A percentile compares a stretch with the other conserved stretches of the same genome.
These are phyloP conservation scores for Arthroderma sp. DNA, from an alignment of 2,329 filamentous ascomycete genomes.

Conservation along the genomic window DNA sequence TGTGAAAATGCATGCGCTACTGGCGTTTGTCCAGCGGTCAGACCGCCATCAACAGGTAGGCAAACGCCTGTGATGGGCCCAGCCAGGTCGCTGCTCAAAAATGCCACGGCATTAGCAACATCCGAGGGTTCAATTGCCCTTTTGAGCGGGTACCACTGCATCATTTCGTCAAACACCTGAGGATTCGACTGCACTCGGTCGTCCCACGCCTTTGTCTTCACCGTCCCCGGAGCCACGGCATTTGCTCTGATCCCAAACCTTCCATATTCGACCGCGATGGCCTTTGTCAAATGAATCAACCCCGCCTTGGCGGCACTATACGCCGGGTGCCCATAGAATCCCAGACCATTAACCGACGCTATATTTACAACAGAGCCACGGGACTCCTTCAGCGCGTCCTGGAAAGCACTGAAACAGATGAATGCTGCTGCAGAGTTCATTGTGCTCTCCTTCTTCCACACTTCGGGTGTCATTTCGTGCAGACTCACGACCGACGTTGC, in stretches of 20 bases:
- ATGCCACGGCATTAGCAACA: constrained; percentile 17
- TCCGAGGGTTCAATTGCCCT: constrained; percentile 14
- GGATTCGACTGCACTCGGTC: constrained; percentile 8
- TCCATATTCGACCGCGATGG: constrained; percentile 21
- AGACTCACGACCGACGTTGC: constrained; percentile 14
- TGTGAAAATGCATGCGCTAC: constrained; percentile 13
- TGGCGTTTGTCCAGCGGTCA: constrained; percentile 14
- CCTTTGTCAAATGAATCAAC: constrained; percentile 27
- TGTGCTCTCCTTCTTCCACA: constrained; percentile 12
- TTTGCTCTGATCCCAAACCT: constrained; percentile 29
- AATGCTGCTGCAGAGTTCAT: constrained; percentile 14
- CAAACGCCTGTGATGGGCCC: constrained; percentile 15
- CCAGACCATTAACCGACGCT: constrained; percentile 13
- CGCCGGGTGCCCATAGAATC: constrained; percentile 14
- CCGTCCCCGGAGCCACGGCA: constrained; percentile 20
- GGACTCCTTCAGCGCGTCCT: constrained; percentile 9
- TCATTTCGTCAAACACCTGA: constrained; percentile 10
- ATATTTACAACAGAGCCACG: constrained; percentile 12
- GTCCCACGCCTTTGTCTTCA: constrained; percentile 12
- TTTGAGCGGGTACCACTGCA: constrained; percentile 15
- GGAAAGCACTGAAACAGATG: constrained; percentile 12
- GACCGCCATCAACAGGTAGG: constrained; percentile 14
- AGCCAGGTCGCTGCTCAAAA: constrained; percentile 13
- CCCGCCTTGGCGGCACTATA: constrained; percentile 30
- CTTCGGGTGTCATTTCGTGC: constrained; percentile 11